Evolutionary conservation across 2,329 filamentous ascomycete genomes (phyloP), one percentile per base, ranked within the genome.

Genomic region (Aureobasidium melanogenum): DNA sequence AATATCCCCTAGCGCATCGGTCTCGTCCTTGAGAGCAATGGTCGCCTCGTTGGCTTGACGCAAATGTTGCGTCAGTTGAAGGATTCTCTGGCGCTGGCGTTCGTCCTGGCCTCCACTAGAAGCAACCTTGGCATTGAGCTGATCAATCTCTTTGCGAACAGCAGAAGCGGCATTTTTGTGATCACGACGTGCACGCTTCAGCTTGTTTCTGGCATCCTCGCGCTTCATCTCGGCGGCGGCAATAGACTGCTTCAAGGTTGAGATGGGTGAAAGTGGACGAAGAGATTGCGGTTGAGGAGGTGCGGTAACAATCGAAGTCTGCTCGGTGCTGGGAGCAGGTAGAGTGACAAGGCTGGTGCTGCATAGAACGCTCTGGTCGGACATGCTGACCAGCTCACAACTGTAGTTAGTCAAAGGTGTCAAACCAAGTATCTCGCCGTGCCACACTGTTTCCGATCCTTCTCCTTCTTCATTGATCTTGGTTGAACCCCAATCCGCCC

Each of bases 401-500:
- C 86, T 84, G 73, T 92, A 93, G 73, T 86, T 91, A 62, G 87
- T 89, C 66, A 87, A 79, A 8, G 89, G 86, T 19, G 88, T 84
- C 51, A 87, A 78, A 63, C 84, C 84, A 63, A 83, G 85, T 57
- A 87, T 84, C 71, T 85, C 83, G 65, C 88, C 89, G 30, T 83
- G 84, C 86, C 87, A 92, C 30, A 60, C 51, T 69, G 73, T 70
- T 73, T 70, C 67, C 72, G 77, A 66, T 67, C 77, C 74, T 54
- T 74, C 76, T 66, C 73, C 75, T 63, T 73, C 76, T 64, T 75
- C 74, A 34, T 75, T 74, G 69, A 92, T 91, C 66, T 87, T 82
- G 12, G 87, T 89, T 1, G 88, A 88, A 69, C 88, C 88, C 89
- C 89, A 93, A 63, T 85, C 82, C 10, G 88, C 88, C 55, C 89